Evolutionary conservation across 2,329 filamentous ascomycete genomes (phyloP), one percentile per base, ranked within the genome.

Genomic region (Alternaria postmessia): DNA sequence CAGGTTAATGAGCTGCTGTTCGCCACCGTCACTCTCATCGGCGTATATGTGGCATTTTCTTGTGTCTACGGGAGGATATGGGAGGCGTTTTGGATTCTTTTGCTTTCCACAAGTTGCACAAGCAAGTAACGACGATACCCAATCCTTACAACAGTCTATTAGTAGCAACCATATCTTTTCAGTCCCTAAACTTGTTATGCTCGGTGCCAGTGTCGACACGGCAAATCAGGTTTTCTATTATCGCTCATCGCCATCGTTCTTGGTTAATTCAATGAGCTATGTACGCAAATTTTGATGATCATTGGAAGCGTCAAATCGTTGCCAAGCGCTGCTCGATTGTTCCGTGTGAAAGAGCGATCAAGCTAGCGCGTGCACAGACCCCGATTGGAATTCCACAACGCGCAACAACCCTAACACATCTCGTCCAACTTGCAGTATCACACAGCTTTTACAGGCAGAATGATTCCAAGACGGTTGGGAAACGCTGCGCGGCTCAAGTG

Each of bases 391-490:
- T 28, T 59, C 20, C 39, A 57, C 51, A 49, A 57, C 51, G 48
- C 44, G 54, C 32, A 59, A 54, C 30, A 48, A 28, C 32, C 53
- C 34, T 11, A 44, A 44, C 16, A 43, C 52, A 46, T 34, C 22
- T 32, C 44, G 41, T 14, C 42, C 16, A 42, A n/a, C 39, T 39
- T 22, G 30, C 51, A 32, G 24, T 41, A 16, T 14, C 42, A 28
- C 41, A 30, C 12, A 20, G 14, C 18, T 30, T 14, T 9, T 41
- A 12, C 36, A 36, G 26, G 46, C 32, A 57, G 5, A 36, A 67
- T 67, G 66, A 54, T 65, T 39, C 52, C 58, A 32, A 39, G 61
- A 32, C 65, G 55, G 51, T 64, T 53, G 57, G 52, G 56, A 48
- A 52, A 41, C 26, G n/a, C 57, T 14, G 53, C 39, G 22, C 34